phyloP scores from a whole-genome alignment of 306 rosid species.

The Prunus dulcis region DNA sequence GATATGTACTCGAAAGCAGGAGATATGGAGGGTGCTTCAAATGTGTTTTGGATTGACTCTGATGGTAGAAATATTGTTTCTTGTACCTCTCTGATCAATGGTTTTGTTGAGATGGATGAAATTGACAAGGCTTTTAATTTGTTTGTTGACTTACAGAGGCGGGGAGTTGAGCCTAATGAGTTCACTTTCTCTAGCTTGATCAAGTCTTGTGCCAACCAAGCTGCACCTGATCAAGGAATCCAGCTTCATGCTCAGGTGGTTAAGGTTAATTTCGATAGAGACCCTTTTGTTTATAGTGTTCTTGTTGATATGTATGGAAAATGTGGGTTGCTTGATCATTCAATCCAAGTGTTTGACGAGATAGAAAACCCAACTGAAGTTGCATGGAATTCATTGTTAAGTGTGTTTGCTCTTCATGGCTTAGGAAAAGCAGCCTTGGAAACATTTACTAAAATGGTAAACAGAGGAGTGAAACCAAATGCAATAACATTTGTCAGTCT shows the following conservation, averaged over 20 bases:
- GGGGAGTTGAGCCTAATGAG: slow-evolving; percentile 50
- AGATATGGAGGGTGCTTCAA: slow-evolving; percentile 48
- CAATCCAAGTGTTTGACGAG: slow-evolving; percentile 39
- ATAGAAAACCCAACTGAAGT: slow-evolving; percentile 32
- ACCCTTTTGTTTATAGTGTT: slow-evolving; percentile 43
- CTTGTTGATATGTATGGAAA: slow-evolving; percentile 65
- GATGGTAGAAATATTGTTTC: slow-evolving; percentile 43
- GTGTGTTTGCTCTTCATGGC: slow-evolving; percentile 55
- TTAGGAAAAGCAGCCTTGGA: slow-evolving; percentile 37
- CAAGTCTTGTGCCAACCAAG: slow-evolving; percentile 55
- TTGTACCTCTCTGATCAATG: slow-evolving; percentile 45
- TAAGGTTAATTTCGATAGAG: slow-evolving; percentile 41
- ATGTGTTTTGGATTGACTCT: slow-evolving; percentile 29
- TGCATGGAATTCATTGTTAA: slow-evolving; percentile 48
- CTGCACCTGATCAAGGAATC: slow-evolving; percentile 49
- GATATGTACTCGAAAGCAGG: slow-evolving; percentile 49
- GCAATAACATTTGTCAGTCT: slow-evolving; percentile 51
- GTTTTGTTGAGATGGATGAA: slow-evolving; percentile 44
- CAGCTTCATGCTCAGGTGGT: slow-evolving; percentile 59
- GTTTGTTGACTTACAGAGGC: slow-evolving; percentile 39
- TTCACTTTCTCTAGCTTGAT: slow-evolving; percentile 62
- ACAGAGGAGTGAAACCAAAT: slow-evolving; percentile 38
- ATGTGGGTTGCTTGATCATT: slow-evolving; percentile 46
- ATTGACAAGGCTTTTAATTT: slow-evolving; percentile 35
- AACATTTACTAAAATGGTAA: slow-evolving; percentile 38